Base-by-base conservation (phyloP, 768 basidiomycete genomes). In the Boletales sp. region DNA sequence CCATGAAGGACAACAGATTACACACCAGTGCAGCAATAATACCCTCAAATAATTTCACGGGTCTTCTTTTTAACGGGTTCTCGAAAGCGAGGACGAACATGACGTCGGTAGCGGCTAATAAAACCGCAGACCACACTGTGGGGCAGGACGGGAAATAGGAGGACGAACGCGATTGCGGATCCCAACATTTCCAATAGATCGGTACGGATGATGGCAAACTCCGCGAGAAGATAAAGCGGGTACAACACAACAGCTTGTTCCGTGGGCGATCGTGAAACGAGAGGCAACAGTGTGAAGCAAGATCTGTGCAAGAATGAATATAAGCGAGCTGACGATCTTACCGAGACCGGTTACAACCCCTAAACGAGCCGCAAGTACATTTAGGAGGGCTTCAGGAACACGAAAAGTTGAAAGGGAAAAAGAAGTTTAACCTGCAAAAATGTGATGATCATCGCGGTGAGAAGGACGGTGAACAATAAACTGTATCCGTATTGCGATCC, bases 401-500 rank as follows among this genome's bases (percentile, higher is more conserved):
- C 24, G 41, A 18, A 9, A 38, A 15, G 19, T 11, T 35, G 14
- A 12, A n/a, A 19, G 21, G 3, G 30, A 39, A 27, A 27, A 53
- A 39, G 8, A 10, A 8, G 15, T 31, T 18, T 30, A 14, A 65
- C 87, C 79, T 97, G 94, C 14, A 94, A 74, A 54, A 89, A 82
- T 2, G 87, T 85, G 15, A 90, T 92, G 48, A 90, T 83, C 8
- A 94, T 55, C 10, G 92, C 92, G 2, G 94, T 74, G 18, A 97
- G 65, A 6, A 97, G 76, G 11, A 98, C 84, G 14, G 90, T 76
- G 68, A 95, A 94, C 29, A 98, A 78, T 14, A 94, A 75, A 52
- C 79, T 80, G 69, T 95, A 97, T 1, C 94, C 93, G 63, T 79
- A 94, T 49, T 83, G 66, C 17, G 87, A 87, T 9, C 92, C 92